Conservation (phyloP, 257 asterid species). For the Verbena officinalis region DNA sequence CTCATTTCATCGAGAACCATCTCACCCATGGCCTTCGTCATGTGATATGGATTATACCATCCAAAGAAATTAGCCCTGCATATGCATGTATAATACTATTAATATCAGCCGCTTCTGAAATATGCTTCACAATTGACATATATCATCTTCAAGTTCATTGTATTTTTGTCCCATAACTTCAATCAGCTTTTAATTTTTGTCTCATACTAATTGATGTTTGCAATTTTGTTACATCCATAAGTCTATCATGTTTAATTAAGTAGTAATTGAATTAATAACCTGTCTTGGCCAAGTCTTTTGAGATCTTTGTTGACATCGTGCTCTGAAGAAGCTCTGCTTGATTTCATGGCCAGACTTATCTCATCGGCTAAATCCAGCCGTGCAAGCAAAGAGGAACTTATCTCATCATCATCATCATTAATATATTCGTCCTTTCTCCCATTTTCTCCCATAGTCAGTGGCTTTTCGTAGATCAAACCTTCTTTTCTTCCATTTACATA, state of each 20-base stretch:
- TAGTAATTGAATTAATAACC: too few relatives aligned
- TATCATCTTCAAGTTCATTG: too few relatives aligned
- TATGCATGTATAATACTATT: background rate
- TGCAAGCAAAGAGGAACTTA: conserved; percentile 9
- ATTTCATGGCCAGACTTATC: conserved; percentile 32
- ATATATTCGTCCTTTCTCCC: conserved; percentile 21
- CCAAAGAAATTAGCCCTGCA: conserved; percentile 43
- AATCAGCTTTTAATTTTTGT: too few relatives aligned
- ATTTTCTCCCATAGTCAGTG: conserved; percentile 33
- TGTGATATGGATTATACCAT: conserved; percentile 39
- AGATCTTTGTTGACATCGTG: conserved; percentile 20
- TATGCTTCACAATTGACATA: too few relatives aligned
- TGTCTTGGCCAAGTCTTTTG: conserved; percentile 40
- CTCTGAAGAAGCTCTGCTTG: conserved; percentile 9
- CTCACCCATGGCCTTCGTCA: conserved; percentile 56
- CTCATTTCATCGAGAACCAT: conserved; percentile 41
- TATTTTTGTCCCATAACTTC: too few relatives aligned
- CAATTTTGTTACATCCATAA: too few relatives aligned
- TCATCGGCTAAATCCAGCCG: conserved; percentile 31
- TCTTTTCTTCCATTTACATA: conserved; percentile 40
- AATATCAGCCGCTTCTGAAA: too few relatives aligned
- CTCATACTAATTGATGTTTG: too few relatives aligned
- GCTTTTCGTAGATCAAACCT: conserved; percentile 32
- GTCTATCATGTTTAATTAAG: too few relatives aligned
- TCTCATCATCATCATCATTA: background rate